Percentiles rank a stretch among this genome's conserved stretches.
phyloP scores from a whole-genome alignment of 495 filamentous ascomycete genomes.

The Penicillium diatomitis region DNA sequence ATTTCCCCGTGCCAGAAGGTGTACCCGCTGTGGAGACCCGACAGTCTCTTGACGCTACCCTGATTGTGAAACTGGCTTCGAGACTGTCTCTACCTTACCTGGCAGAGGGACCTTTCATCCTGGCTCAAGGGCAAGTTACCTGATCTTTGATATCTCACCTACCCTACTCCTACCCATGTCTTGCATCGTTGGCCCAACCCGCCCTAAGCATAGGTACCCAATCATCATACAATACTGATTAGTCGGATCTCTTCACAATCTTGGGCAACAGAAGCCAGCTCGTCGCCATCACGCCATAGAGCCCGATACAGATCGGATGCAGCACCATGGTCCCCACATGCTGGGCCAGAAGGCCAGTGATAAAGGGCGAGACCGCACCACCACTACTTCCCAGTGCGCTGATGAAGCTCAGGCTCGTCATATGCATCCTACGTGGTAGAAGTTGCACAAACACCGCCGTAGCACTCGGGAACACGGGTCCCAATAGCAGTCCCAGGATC shows the following conservation, averaged over 20 bases:
- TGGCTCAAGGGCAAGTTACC: too few relatives aligned
- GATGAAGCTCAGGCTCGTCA: slow-evolving; percentile 60
- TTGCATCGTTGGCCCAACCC: not conserved
- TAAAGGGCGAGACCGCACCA: slow-evolving; percentile 65
- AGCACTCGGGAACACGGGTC: slow-evolving; percentile 67
- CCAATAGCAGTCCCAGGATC: slow-evolving; percentile 67
- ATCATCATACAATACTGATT: slow-evolving; percentile 1
- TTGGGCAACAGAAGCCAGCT: slow-evolving; percentile 45
- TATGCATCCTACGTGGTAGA: slow-evolving; percentile 53
- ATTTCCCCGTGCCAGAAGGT: too few relatives aligned
- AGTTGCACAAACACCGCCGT: slow-evolving; percentile 55
- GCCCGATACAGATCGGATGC: slow-evolving; percentile 58
- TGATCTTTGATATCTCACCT: too few relatives aligned
- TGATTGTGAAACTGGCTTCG: too few relatives aligned
- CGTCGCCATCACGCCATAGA: slow-evolving; percentile 61
- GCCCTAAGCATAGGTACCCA: not conserved
- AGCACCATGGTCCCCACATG: slow-evolving; percentile 62
- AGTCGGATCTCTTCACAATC: slow-evolving; percentile 23
- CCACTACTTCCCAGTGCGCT: slow-evolving; percentile 66
- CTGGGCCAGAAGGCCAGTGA: slow-evolving; percentile 62
- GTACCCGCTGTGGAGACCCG: too few relatives aligned
- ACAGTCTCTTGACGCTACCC: too few relatives aligned
- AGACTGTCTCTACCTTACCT: too few relatives aligned
- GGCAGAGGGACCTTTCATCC: too few relatives aligned
- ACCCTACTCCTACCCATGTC: too few relatives aligned